Base-by-base conservation (phyloP, 129 eudicot genomes). In the Scalesia atractyloides region DNA sequence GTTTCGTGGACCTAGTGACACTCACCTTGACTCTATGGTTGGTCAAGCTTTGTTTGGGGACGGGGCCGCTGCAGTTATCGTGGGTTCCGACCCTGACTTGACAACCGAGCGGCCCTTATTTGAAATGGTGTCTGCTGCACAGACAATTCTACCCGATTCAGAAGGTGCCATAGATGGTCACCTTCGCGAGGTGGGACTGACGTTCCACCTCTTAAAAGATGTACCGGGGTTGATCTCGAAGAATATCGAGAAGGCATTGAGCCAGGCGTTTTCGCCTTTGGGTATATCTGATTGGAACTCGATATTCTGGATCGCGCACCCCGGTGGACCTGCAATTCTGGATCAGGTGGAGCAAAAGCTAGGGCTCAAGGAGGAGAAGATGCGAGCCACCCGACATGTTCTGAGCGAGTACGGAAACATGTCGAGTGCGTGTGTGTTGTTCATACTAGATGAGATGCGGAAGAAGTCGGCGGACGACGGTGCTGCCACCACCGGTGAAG, bases 41-140 rank as follows among this genome's bases (percentile, higher is more conserved):
- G 87, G 93, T 1, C 96, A 86, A 49, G 92, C 92, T 13, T 75
- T 89, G 51, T 89, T 89, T 14, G 84, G 84, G 0, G 84, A 80
- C 6, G 84, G 84, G 15, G 84, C 84, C 0, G 80, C 80, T 15
- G 84, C 84, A 7, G 72, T 80, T 12, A 43, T 80, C 4, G 76
- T 80, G 19, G 84, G 84, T 5, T 63, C 84, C 1, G 84, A 80
- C 17, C 84, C 84, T 8, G 79, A 79, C 73, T 34, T 50, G 37
- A 12, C 66, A 5, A 67, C 47, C 1, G 83, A 79, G 36, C 74
- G 79, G 13, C 83, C 83, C 2, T 59, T 79, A 79, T 79, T 79
- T 22, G 74, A 79, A 50, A 24, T 79, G 63, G 70, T 79, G 26
- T 79, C 83, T 1, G 79, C 83, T 4, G 83, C 79, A 3, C 83